Evolutionary conservation across 176 grass and related monocot genomes (phyloP).

Genomic region (Typha latifolia): DNA sequence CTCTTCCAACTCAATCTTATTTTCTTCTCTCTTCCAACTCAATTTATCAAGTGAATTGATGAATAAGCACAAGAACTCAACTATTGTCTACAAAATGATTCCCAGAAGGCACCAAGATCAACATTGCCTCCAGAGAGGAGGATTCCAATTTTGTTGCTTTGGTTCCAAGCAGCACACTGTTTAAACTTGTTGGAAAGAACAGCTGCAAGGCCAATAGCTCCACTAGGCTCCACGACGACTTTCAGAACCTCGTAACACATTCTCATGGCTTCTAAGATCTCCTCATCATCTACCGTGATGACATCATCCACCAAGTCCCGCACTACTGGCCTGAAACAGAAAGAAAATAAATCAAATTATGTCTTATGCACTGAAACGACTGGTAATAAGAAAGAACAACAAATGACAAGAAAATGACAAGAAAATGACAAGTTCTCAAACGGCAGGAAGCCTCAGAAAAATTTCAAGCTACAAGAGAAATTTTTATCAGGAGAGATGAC

Average conservation of each 20-base stretch:
- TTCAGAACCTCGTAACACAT: slow-evolving; percentile 86
- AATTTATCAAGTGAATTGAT: not conserved
- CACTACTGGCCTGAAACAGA: slow-evolving; percentile 63
- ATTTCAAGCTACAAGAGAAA: no score
- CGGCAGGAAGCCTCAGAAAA: no score
- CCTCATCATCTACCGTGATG: slow-evolving; percentile 65
- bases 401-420: no score
- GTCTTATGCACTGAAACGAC: no score
- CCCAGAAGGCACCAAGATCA: slow-evolving; percentile 68
- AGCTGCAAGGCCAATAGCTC: slow-evolving; percentile 62
- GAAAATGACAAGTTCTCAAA: no score
- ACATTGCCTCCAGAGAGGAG: slow-evolving; percentile 82
- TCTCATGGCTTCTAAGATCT: slow-evolving; percentile 77
- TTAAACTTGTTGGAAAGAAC: slow-evolving; percentile 69
- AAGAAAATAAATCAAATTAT: not conserved
- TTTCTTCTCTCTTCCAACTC: not conserved
- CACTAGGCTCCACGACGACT: slow-evolving; percentile 73
- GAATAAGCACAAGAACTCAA: not conserved
- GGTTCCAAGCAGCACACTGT: slow-evolving; percentile 44
- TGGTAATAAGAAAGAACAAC: no score
- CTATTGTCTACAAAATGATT: slow-evolving; percentile 39
- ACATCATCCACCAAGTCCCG: slow-evolving; percentile 77
- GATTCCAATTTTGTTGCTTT: slow-evolving; percentile 71
- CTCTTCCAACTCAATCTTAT: not conserved
- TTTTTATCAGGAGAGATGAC: no score